These are phyloP conservation scores for Canna indica DNA, from an alignment of 176 grass and related monocot genomes.

Conservation along the genomic window DNA sequence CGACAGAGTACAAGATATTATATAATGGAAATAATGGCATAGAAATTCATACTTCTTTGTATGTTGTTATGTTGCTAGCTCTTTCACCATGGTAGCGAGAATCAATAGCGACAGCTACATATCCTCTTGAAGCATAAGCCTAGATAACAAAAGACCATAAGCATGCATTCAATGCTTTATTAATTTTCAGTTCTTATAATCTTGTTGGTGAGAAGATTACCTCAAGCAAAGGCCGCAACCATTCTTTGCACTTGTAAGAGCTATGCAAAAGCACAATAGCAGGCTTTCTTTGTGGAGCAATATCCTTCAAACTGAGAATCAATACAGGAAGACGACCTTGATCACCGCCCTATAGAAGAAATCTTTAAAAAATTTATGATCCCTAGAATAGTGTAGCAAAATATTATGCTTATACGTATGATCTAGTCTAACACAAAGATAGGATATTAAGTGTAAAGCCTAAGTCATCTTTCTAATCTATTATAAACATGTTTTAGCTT, in stretches of 20 bases:
- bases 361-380: conserved; percentile 7
- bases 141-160: conserved; percentile 27
- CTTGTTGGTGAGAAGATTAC: conserved; percentile 23
- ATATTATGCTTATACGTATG: not conserved
- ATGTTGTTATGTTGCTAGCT: conserved; percentile 48
- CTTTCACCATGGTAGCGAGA: conserved; percentile 91
- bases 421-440: not conserved
- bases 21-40: not conserved
- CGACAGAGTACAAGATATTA: not conserved
- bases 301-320: conserved; percentile 54
- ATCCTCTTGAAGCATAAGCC: conserved; percentile 86
- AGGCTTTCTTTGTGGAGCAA: conserved; percentile 46
- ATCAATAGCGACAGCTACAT: conserved; percentile 77
- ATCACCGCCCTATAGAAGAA: conserved; percentile 41
- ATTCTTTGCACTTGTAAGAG: conserved; percentile 97
- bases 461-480: no score
- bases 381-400: conserved; percentile 12
- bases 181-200: conserved; percentile 6
- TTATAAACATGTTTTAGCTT: not conserved
- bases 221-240: conserved; percentile 76
- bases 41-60: conserved; percentile 53
- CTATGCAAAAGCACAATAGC: conserved; percentile 77
- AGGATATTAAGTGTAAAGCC: not conserved
- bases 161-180: not conserved
- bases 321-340: conserved; percentile 75